A percentile compares a stretch with the other conserved stretches of the same genome.
These are phyloP conservation scores for Monosporozyma servazzii DNA, from an alignment of 805 yeast genomes.

Conservation along the genomic window DNA sequence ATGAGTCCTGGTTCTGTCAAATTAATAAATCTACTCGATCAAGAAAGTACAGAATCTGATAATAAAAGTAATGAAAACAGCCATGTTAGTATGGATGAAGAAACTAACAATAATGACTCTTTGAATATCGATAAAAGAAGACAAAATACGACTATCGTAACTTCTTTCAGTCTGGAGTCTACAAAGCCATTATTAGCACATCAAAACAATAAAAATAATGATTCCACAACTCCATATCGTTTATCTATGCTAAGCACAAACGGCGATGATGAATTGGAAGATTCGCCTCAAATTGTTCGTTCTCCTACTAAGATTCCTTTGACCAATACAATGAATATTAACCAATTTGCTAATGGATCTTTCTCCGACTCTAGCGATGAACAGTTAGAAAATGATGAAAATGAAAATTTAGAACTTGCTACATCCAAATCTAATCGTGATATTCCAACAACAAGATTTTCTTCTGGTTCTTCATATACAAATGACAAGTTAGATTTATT, in stretches of 20 bases:
- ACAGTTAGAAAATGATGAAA: background rate
- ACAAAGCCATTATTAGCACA: slow-evolving; percentile 17
- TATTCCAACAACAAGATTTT: slow-evolving; percentile 13
- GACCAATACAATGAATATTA: slow-evolving; percentile 19
- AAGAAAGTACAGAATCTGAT: background rate
- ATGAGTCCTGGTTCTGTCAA: background rate
- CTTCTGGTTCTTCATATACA: slow-evolving; percentile 22
- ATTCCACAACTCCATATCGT: background rate
- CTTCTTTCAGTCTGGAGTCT: slow-evolving; percentile 14
- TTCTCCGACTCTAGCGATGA: background rate
- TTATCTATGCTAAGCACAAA: background rate
- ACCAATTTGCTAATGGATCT: slow-evolving; percentile 8
- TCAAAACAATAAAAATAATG: slow-evolving; percentile 4
- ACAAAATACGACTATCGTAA: slow-evolving; percentile 3
- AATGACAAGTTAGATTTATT: slow-evolving; percentile 16
- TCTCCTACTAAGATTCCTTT: slow-evolving; percentile 24
- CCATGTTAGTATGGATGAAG: slow-evolving; percentile 3
- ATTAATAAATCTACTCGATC: background rate
- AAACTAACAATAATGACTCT: background rate
- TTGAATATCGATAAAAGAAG: background rate
- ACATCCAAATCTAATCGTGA: background rate
- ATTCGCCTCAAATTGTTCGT: slow-evolving; percentile 11
- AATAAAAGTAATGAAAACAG: background rate
- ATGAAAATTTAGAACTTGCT: background rate
- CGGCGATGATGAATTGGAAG: background rate